Percentiles rank a stretch among this genome's conserved stretches.
Conservation (phyloP, 192 early-diverging fungal species). For the Rhizoclosmatium sp. region DNA sequence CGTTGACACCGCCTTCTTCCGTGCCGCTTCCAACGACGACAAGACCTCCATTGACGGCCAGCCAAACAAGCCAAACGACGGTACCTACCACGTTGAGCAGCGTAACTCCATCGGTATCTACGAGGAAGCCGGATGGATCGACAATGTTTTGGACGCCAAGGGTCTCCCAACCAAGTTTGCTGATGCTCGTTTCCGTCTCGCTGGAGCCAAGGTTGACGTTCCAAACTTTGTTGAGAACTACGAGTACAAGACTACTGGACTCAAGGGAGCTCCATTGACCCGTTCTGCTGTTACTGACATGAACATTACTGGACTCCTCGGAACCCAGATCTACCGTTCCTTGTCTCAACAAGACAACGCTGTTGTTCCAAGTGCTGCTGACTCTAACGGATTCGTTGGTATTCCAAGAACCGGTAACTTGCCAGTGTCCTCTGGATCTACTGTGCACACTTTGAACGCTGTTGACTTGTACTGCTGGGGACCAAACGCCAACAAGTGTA, state of each 20-base stretch:
- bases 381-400: slow-evolving; percentile 30
- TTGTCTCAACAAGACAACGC: slow-evolving; percentile 9
- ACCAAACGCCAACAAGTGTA: slow-evolving; percentile 32
- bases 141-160: slow-evolving; percentile 41
- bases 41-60: slow-evolving; percentile 34
- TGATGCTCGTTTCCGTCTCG: slow-evolving; percentile 37
- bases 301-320: not conserved
- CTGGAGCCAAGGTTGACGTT: slow-evolving; percentile 41
- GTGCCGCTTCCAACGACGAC: not conserved
- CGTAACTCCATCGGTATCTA: slow-evolving; percentile 40
- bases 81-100: slow-evolving; percentile 23
- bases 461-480: slow-evolving; percentile 51
- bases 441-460: slow-evolving; percentile 51
- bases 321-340: slow-evolving; percentile 1
- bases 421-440: not conserved
- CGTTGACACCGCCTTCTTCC: slow-evolving; percentile 66
- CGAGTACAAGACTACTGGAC: not conserved
- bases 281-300: not conserved
- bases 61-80: not conserved
- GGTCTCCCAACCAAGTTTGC: slow-evolving; percentile 47
- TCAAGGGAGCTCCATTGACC: slow-evolving; percentile 36
- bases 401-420: slow-evolving; percentile 12
- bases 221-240: slow-evolving; percentile 40
- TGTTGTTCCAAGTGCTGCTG: slow-evolving; percentile 20
- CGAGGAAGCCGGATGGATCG: slow-evolving; percentile 47